phyloP scores from a whole-genome alignment of 164 flowering plant species.

The Pachysandra terminalis region DNA sequence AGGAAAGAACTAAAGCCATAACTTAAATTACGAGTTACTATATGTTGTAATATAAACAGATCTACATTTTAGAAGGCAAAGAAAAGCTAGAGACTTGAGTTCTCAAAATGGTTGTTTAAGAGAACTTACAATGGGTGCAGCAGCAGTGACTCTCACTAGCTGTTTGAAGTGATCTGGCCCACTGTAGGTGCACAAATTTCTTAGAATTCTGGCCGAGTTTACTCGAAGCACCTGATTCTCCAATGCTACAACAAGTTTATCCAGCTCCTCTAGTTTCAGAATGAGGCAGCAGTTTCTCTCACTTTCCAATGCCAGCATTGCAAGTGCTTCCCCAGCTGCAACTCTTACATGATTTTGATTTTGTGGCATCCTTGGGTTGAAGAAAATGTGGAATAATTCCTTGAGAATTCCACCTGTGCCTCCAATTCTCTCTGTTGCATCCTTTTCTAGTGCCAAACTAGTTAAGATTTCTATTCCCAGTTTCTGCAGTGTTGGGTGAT shows the following conservation, averaged over 20 bases:
- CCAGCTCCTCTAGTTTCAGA: slow-evolving; percentile 41
- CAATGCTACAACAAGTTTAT: slow-evolving; percentile 51
- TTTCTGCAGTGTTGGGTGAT: slow-evolving; percentile 52
- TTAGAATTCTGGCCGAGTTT: slow-evolving; percentile 72
- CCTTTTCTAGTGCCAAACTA: slow-evolving; percentile 66
- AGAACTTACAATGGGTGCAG: slow-evolving; percentile 71
- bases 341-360: slow-evolving; percentile 40
- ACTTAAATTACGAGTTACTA: too few species aligned
- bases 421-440: slow-evolving; percentile 85
- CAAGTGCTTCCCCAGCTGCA: slow-evolving; percentile 86
- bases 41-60: background rate
- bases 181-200: slow-evolving; percentile 63
- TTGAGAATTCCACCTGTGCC: slow-evolving; percentile 78
- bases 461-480: slow-evolving; percentile 73
- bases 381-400: slow-evolving; percentile 57
- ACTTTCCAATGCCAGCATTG: slow-evolving; percentile 82
- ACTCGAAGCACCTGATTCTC: slow-evolving; percentile 44
- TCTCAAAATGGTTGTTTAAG: background rate
- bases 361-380: slow-evolving; percentile 33
- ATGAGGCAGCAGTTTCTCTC: slow-evolving; percentile 53
- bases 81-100: background rate
- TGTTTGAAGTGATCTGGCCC: slow-evolving; percentile 45
- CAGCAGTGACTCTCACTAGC: slow-evolving; percentile 41
- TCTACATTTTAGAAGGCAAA: background rate
- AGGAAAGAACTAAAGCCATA: too few species aligned